Evolutionary conservation across 371 early-diverging fungal genomes (phyloP), one percentile per base, ranked within the genome.

Genomic region (Apophysomyces variabilis): DNA sequence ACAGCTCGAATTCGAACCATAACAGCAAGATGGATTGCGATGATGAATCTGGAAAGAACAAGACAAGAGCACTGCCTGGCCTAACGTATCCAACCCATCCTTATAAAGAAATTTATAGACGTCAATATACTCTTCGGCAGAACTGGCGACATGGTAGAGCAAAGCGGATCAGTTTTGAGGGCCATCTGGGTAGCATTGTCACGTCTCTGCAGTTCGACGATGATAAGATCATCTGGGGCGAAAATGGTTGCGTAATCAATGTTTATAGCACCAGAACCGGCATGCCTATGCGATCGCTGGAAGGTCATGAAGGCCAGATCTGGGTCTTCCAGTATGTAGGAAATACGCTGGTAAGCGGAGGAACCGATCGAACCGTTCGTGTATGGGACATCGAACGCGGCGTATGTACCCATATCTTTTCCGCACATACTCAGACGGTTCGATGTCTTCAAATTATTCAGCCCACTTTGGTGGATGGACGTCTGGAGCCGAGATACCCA

Each of bases 301-400:
- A 78, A 13, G 99, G 99, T 14, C 99, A 99, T 73, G 94, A 93
- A 46, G 99, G 99, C 37, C 99, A 99, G 57, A 97, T 99, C 2
- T 99, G 99, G 99, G 95, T 98, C 4, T 86, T 99, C 57, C 92
- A 95, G 64, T 94, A 93, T 66, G 86, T 88, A 41, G 91, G 91
- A 43, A 90, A 93, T 57, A 88, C 93, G 1, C 84, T 99, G 1
- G 96, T 98, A 1, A 94, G 94, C 57, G 99, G 99, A 16, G 94
- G 96, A 16, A 99, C 97, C 0, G 99, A 99, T 77, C 89, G 97
- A 37, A 93, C 95, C 0, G 95, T 98, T 7, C 87, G 97, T 26
- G 93, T 99, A 0, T 99, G 99, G 99, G 95, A 99, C 74, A 89
- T 96, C 75, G 88, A 90, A 44, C 74, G 86, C 8, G 99, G 99